A percentile compares a stretch with the other conserved stretches of the same genome.
These are phyloP conservation scores for Populus trichocarpa DNA, from an alignment of 441 rosid species.

Conservation along the genomic window DNA sequence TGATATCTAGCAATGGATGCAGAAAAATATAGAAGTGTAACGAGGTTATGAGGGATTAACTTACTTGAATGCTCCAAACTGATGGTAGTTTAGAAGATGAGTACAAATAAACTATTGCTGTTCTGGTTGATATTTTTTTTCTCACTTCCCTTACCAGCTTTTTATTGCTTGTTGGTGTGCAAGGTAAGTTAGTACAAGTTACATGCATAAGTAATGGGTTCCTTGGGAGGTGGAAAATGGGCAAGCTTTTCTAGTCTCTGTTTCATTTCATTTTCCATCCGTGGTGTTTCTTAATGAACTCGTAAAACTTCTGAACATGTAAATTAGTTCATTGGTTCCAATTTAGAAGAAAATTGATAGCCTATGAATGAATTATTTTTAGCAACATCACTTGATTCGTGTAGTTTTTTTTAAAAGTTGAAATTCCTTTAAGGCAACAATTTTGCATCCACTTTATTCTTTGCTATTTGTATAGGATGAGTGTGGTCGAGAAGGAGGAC, in stretches of 20 bases:
- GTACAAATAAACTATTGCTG: background rate
- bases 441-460: background rate
- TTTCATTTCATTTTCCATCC: background rate
- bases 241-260: background rate
- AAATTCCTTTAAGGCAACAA: too few species aligned
- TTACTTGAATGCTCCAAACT: background rate
- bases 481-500: slow-evolving; percentile 73
- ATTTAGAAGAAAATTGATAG: too few species aligned
- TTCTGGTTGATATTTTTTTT: background rate
- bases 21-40: too few species aligned
- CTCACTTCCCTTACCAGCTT: background rate
- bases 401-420: too few species aligned
- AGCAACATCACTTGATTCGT: background rate
- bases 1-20: too few species aligned
- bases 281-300: too few species aligned
- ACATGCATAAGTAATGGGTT: background rate
- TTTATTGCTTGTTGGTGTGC: background rate
- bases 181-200: background rate
- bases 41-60: too few species aligned
- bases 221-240: background rate
- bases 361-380: too few species aligned
- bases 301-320: background rate
- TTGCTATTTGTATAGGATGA: slow-evolving; percentile 53
- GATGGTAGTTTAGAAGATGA: background rate
- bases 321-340: background rate